Conservation (phyloP, 2,329 filamentous ascomycete species). For the Verticillium isaacii region DNA sequence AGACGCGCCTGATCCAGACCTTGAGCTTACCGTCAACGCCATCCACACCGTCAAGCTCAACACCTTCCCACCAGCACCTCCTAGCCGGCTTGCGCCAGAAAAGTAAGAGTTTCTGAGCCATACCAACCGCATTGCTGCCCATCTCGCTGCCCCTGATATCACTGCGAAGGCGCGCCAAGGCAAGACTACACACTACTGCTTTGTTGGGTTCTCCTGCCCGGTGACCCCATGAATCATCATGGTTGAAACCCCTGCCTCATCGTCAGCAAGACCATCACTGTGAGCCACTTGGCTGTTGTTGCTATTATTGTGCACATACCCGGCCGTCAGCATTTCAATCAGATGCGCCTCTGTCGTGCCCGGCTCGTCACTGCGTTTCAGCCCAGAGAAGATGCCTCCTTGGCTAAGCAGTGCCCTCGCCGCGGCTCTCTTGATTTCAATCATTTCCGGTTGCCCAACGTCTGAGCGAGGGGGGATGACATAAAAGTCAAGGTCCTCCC, state of each 20-base stretch:
- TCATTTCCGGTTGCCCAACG: constrained; percentile 86
- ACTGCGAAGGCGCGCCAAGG: constrained; percentile 84
- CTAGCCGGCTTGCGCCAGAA: constrained; percentile 98
- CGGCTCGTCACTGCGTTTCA: constrained; percentile 91
- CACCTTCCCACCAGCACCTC: constrained; percentile 98
- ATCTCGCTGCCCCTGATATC: constrained; percentile 79
- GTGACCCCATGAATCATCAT: constrained; percentile 93
- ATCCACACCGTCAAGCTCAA: constrained; percentile 84
- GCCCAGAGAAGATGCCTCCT: constrained; percentile 90
- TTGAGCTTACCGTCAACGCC: constrained; percentile 90
- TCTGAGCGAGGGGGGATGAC: constrained; percentile 82
- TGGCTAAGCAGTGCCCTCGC: constrained; percentile 82
- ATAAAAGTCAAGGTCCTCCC: constrained; percentile 97
- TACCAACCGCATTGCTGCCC: constrained; percentile 78
- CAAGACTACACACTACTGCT: constrained; percentile 95
- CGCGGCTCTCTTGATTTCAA: constrained; percentile 90
- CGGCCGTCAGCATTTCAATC: constrained; percentile 98
- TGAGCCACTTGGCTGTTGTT: background rate
- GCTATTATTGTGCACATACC: constrained; percentile 51
- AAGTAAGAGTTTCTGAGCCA: constrained; percentile 95
- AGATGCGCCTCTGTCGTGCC: constrained; percentile 97
- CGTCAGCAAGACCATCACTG: constrained; percentile 4
- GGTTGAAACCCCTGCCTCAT: constrained; percentile 77
- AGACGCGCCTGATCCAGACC: constrained; percentile 96
- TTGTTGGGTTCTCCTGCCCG: constrained; percentile 97